These are phyloP conservation scores for Aspergillus avenaceus DNA, from an alignment of 495 filamentous ascomycete genomes.

Conservation along the genomic window DNA sequence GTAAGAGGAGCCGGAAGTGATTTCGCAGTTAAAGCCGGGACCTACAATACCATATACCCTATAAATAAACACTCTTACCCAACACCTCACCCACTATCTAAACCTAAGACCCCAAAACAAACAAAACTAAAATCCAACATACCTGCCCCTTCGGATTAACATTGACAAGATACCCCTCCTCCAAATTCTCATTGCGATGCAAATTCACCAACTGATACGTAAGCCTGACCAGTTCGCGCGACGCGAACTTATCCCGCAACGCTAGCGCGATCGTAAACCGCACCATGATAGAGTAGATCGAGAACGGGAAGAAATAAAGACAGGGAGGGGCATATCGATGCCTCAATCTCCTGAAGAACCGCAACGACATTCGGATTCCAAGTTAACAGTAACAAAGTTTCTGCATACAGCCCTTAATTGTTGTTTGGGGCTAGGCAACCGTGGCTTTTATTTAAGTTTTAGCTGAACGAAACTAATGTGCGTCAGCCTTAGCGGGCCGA, in stretches of 20 bases:
- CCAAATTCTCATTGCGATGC: conserved; percentile 7
- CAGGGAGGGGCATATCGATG: background rate
- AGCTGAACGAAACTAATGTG: too few relatives aligned
- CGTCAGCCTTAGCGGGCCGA: too few relatives aligned
- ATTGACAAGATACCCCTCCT: conserved; percentile 7
- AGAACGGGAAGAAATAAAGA: conserved; percentile 10
- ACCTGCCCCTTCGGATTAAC: conserved; percentile 8
- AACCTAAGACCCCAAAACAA: background rate
- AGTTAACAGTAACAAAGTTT: background rate
- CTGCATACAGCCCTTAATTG: too few relatives aligned
- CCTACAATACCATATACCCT: too few relatives aligned
- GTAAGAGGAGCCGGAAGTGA: conserved; percentile 6
- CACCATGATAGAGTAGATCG: conserved; percentile 8
- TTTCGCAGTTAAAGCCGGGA: conserved; percentile 6
- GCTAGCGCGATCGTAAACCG: conserved; percentile 8
- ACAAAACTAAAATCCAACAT: background rate
- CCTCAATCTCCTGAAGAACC: conserved; percentile 1
- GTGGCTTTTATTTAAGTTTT: background rate
- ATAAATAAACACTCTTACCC: too few relatives aligned
- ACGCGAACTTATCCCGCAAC: conserved; percentile 3
- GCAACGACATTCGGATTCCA: background rate
- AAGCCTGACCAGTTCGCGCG: conserved; percentile 4
- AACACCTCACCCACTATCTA: too few relatives aligned
- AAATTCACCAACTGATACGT: conserved; percentile 9
- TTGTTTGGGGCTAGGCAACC: too few relatives aligned